Conservation (phyloP, 2,329 filamentous ascomycete genomes). For the Lecanoromycetidae sp. region DNA sequence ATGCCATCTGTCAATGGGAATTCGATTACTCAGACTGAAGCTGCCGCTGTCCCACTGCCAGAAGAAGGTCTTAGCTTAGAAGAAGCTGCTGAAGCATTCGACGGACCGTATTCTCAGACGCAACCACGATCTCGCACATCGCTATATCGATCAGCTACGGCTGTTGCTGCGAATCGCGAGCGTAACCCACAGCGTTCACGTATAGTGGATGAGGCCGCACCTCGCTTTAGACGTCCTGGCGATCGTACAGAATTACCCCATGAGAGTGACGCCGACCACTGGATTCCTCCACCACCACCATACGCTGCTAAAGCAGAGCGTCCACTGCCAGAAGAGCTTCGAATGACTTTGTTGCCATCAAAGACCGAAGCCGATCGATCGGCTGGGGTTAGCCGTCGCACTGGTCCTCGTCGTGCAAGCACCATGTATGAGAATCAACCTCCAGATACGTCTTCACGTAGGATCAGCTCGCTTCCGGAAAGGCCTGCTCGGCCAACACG, state of each 20-base stretch:
- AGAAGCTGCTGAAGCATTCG: slow-evolving; percentile 45
- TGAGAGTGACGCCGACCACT: slow-evolving; percentile 78
- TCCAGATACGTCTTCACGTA: slow-evolving; percentile 1
- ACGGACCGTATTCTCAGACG: slow-evolving; percentile 61
- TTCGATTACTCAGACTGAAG: too few relatives aligned
- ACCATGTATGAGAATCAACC: slow-evolving; percentile 13
- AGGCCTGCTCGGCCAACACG: slow-evolving; percentile 1
- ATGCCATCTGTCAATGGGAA: too few relatives aligned
- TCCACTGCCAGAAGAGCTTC: slow-evolving; percentile 19
- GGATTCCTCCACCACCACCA: slow-evolving; percentile 74
- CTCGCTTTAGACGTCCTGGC: slow-evolving; percentile 50
- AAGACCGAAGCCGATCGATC: slow-evolving; percentile 4
- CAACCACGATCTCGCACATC: slow-evolving; percentile 59
- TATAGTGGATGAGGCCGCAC: slow-evolving; percentile 26
- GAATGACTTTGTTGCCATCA: slow-evolving; percentile 13
- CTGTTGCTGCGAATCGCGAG: slow-evolving; percentile 60
- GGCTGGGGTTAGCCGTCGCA: neutral
- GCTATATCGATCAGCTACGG: slow-evolving; percentile 57
- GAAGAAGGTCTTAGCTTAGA: slow-evolving; percentile 18
- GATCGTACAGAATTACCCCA: slow-evolving; percentile 63
- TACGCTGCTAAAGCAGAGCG: slow-evolving; percentile 36
- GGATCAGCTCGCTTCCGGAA: slow-evolving; percentile 9
- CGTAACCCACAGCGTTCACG: slow-evolving; percentile 49
- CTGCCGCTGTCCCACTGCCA: slow-evolving; percentile 12
- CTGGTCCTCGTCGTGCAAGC: slow-evolving; percentile 14